Base-by-base conservation (phyloP, 2,329 filamentous ascomycete genomes). In the Curvularia lunata region DNA sequence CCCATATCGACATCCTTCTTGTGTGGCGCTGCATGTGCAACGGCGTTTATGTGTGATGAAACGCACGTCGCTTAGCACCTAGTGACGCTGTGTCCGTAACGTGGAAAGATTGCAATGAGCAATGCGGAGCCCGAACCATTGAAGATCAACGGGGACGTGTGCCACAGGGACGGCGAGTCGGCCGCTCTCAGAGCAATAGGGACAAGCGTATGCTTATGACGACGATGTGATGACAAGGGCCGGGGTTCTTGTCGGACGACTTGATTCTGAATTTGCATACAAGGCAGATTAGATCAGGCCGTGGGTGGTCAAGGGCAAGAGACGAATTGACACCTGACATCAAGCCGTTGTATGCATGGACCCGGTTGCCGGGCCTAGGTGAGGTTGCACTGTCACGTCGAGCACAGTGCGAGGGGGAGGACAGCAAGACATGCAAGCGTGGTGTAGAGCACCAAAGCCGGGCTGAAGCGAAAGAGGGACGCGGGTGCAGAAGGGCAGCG, bases 351-450 rank as follows among this genome's bases (percentile, higher is more conserved):
- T 54, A 53, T 51, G 63, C 51, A 58, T 37, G 62, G 64, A 73
- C 74, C 74, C 62, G 74, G 74, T 75, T 67, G 58, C 64, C 65
- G 74, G 74, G 67, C 65, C 50, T 58, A 62, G 32, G 58, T 67
- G 61, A 61, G 64, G 73, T 75, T 57, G 64, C 66, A 74, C 71
- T 28, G 58, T 62, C 55, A 58, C 48, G 60, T 63, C 57, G 66
- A 64, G 58, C 58, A 65, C 48, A 56, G 61, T 43, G 38, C 38
- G 43, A 54, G 41, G 43, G 52, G 41, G 40, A 52, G 52, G 59
- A 42, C 55, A 60, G n/a, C 61, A 67, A n/a, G 60, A 67, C 65
- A 69, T 72, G 43, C 25, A 25, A 23, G 40, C 30, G 67, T 65
- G 66, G 65, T 63, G 61, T 66, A 46, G 46, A 50, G 58, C 46